Percentiles rank a stretch among this genome's conserved stretches.
Conservation (phyloP, 352 stramenopile species). For the Phytopythium mirpurense region DNA sequence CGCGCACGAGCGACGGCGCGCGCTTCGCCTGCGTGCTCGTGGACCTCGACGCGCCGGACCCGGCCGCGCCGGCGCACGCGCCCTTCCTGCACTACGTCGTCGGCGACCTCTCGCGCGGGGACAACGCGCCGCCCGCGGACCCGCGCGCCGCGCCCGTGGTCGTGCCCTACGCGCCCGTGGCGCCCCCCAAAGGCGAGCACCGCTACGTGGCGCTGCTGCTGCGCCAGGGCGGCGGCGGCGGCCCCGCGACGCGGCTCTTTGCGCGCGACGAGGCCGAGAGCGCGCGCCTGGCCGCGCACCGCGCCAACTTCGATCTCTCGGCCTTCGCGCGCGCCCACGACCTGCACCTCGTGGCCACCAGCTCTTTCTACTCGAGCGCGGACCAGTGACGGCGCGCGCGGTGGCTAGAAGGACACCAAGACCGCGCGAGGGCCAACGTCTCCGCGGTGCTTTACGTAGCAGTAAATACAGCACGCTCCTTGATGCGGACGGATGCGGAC, state of each 20-base stretch:
- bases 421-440: no score
- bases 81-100: conserved; percentile 74
- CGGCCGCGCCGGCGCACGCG: conserved; percentile 39
- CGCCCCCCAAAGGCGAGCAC: conserved; percentile 41
- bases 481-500: no score
- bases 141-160: conserved; percentile 16
- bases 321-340: conserved; percentile 26
- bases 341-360: conserved; percentile 24
- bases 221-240: conserved; percentile 15
- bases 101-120: conserved; percentile 14
- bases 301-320: conserved; percentile 43
- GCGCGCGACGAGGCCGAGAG: conserved; percentile 11
- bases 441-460: no score
- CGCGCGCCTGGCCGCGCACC: conserved; percentile 21
- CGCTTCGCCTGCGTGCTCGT: conserved; percentile 62
- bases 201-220: conserved; percentile 58
- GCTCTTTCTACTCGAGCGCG: conserved; percentile 55
- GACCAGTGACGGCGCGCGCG: no score
- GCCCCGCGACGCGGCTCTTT: no score
- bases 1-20: conserved; percentile 6
- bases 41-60: conserved; percentile 65
- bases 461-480: no score
- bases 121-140: not conserved
- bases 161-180: conserved; percentile 58
- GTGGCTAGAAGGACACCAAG: no score